A percentile compares a stretch with the other conserved stretches of the same genome.
Conservation (phyloP, 2,329 filamentous ascomycete genomes). For the Fusarium pseudonygamai region DNA sequence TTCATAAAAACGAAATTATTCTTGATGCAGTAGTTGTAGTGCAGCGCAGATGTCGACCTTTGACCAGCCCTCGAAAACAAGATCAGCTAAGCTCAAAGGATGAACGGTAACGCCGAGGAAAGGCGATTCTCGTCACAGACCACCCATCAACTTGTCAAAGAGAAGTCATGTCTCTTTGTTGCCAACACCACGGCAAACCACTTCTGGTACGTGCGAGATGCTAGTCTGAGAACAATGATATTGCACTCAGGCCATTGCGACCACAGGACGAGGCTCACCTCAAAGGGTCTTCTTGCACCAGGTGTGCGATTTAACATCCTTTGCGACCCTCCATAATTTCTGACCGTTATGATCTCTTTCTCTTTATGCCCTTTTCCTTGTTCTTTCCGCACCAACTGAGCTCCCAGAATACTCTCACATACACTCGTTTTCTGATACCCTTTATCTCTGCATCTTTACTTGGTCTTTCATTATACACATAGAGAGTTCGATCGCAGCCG, state of each 20-base stretch:
- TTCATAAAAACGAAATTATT: neutral
- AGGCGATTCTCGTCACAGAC: conserved; percentile 10
- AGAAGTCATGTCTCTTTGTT: conserved; percentile 20
- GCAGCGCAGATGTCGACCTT: neutral
- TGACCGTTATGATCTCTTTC: neutral
- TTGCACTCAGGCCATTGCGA: conserved; percentile 1
- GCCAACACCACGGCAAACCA: neutral
- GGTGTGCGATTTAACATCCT: conserved; percentile 20
- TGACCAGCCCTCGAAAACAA: too few relatives aligned
- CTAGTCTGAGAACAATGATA: conserved; percentile 23
- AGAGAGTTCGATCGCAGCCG: neutral
- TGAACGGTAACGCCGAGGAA: conserved; percentile 6
- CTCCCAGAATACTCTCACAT: neutral
- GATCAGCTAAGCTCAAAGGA: neutral
- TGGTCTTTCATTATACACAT: conserved; percentile 1
- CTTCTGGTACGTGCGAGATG: neutral
- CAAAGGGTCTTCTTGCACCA: neutral
- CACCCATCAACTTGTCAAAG: conserved; percentile 20
- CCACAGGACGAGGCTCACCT: neutral
- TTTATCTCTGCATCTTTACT: neutral
- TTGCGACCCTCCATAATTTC: neutral
- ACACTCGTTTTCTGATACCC: neutral
- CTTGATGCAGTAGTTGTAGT: neutral
- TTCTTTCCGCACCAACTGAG: neutral
- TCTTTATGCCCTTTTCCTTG: conserved; percentile 11